A percentile compares a stretch with the other conserved stretches of the same genome.
Evolutionary conservation across 2,329 filamentous ascomycete species (phyloP).

Genomic region (Colletotrichum lentis): DNA sequence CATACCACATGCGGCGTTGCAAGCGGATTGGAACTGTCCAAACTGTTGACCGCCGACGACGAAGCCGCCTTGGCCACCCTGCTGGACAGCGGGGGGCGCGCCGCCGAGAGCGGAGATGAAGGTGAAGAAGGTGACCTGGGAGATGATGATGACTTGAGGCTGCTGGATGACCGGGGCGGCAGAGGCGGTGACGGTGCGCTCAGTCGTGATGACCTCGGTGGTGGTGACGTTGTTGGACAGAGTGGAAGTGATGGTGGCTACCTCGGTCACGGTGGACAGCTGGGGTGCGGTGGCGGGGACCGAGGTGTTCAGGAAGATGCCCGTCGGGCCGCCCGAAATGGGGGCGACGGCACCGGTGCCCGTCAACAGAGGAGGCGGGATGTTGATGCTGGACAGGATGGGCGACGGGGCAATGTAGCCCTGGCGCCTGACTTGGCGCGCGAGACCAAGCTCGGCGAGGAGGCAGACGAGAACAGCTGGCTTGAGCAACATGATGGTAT

Average conservation of each 20-base stretch:
- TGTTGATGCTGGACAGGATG: conserved; percentile 30
- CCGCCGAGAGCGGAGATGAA: conserved; percentile 38
- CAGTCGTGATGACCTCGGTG: conserved; percentile 35
- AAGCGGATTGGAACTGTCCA: conserved; percentile 37
- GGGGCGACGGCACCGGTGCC: conserved; percentile 20
- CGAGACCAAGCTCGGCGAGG: conserved; percentile 34
- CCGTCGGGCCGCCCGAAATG: conserved; percentile 9
- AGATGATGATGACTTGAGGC: conserved; percentile 37
- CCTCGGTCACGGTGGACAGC: conserved; percentile 30
- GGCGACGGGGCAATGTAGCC: conserved; percentile 17
- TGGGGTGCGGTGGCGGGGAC: conserved; percentile 21
- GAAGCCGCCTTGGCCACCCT: conserved; percentile 37
- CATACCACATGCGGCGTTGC: conserved; percentile 37
- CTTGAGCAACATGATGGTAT: conserved; percentile 35
- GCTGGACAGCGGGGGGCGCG: conserved; percentile 31
- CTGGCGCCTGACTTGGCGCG: conserved; percentile 27
- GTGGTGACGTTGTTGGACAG: conserved; percentile 30
- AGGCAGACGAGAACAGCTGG: conserved; percentile 25
- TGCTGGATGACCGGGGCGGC: conserved; percentile 30
- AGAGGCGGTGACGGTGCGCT: conserved; percentile 31
- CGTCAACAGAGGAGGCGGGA: conserved; percentile 20
- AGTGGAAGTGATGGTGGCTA: conserved; percentile 25
- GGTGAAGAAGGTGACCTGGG: conserved; percentile 38
- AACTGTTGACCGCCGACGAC: conserved; percentile 36
- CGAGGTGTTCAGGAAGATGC: conserved; percentile 36